phyloP scores from a whole-genome alignment of 495 filamentous ascomycete species.

The Aspergillus panamensis region DNA sequence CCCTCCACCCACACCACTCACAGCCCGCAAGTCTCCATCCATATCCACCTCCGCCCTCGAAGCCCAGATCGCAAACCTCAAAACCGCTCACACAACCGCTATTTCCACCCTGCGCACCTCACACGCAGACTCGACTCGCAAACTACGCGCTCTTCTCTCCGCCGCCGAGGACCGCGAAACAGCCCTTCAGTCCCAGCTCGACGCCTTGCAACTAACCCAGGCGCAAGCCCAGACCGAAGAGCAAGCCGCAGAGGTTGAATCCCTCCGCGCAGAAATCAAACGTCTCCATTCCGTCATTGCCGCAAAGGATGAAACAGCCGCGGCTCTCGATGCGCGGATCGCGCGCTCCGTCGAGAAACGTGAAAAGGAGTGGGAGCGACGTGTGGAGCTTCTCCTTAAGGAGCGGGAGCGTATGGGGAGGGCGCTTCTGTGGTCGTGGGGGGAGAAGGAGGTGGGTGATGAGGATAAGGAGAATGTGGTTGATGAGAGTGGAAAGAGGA shows the following conservation, averaged over 20 bases:
- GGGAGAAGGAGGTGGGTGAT: conserved; percentile 43
- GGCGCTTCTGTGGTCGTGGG: conserved; percentile 48
- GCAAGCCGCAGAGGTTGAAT: conserved; percentile 16
- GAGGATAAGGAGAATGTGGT: conserved; percentile 29
- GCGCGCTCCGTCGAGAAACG: conserved; percentile 44
- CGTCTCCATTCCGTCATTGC: conserved; percentile 36
- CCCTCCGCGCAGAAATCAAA: conserved; percentile 34
- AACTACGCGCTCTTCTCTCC: conserved; percentile 38
- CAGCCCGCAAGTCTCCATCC: conserved; percentile 21
- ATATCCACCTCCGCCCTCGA: conserved; percentile 25
- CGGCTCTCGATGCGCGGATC: conserved; percentile 41
- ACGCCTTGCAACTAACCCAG: conserved; percentile 24
- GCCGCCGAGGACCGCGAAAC: conserved; percentile 44
- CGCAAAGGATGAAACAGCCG: conserved; percentile 41
- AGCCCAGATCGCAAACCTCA: conserved; percentile 38
- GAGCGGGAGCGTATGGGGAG: conserved; percentile 55
- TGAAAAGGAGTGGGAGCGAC: conserved; percentile 50
- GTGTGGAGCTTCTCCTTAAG: conserved; percentile 51
- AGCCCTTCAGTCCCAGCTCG: conserved; percentile 38
- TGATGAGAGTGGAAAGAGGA: conserved; percentile 26
- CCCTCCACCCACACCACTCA: conserved; percentile 30
- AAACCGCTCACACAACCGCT: conserved; percentile 37
- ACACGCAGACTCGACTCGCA: conserved; percentile 42
- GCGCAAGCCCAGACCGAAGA: conserved; percentile 12
- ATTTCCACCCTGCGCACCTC: conserved; percentile 40